Evolutionary conservation across 2,329 filamentous ascomycete species (phyloP).

Genomic region (Pseudocercospora vitis): DNA sequence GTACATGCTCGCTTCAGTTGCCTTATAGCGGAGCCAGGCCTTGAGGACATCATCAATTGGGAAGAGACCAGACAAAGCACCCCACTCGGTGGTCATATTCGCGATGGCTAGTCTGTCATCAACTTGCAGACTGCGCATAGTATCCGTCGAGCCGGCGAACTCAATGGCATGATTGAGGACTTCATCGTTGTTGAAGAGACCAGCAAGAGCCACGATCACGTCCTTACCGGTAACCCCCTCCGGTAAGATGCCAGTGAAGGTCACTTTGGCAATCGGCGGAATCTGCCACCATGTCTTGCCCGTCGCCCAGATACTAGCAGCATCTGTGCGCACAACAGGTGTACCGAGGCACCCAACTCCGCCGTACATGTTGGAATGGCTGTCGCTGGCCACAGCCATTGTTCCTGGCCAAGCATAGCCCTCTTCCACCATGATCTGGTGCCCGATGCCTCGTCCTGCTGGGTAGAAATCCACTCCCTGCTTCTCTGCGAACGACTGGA

Average conservation of each 20-base stretch:
- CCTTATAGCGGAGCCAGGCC: conserved; percentile 74
- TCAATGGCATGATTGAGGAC: conserved; percentile 91
- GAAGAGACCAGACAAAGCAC: conserved; percentile 71
- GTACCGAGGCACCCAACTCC: conserved; percentile 76
- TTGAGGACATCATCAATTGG: conserved; percentile 73
- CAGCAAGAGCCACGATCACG: conserved; percentile 85
- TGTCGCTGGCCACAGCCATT: conserved; percentile 74
- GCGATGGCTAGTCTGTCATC: conserved; percentile 72
- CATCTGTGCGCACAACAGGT: conserved; percentile 82
- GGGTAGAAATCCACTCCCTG: conserved; percentile 78
- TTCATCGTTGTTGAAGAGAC: conserved; percentile 80
- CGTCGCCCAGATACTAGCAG: conserved; percentile 81
- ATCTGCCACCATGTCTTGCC: conserved; percentile 84
- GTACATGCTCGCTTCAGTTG: conserved; percentile 67
- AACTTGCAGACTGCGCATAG: conserved; percentile 68
- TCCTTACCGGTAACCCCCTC: conserved; percentile 88
- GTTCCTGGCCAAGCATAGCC: conserved; percentile 84
- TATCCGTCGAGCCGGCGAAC: conserved; percentile 78
- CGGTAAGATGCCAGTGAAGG: conserved; percentile 71
- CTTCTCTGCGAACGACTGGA: conserved; percentile 75
- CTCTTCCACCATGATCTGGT: conserved; percentile 90
- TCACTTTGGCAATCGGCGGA: conserved; percentile 79
- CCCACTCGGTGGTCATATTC: conserved; percentile 85
- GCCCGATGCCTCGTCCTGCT: conserved; percentile 78
- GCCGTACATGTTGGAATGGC: conserved; percentile 81